Evolutionary conservation across 106 monocot species (phyloP).

Genomic region (Vanilla planifolia): DNA sequence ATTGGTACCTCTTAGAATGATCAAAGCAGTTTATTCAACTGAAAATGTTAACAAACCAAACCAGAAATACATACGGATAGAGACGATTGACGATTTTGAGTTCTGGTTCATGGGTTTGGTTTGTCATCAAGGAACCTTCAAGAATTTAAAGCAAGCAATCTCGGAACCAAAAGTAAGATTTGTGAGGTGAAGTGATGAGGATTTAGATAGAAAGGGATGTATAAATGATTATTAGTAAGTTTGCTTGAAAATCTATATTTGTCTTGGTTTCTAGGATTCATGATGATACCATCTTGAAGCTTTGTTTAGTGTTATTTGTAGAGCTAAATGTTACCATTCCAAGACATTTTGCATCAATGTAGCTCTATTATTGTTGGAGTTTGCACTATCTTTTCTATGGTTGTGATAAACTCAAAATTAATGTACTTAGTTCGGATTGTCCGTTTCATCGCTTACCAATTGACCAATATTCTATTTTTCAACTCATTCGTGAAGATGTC

Average conservation of each 20-base stretch:
- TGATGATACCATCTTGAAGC: not conserved
- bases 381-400: not conserved
- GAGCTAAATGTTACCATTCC: not conserved
- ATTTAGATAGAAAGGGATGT: not conserved
- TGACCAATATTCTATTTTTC: too few species aligned
- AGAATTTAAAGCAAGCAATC: slow-evolving; percentile 27
- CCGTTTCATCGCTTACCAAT: too few species aligned
- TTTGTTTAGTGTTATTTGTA: slow-evolving; percentile 1
- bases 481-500: too few species aligned
- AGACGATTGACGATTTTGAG: slow-evolving; percentile 47
- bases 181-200: not conserved
- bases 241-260: not conserved
- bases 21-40: slow-evolving; percentile 25
- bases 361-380: not conserved
- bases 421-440: too few species aligned
- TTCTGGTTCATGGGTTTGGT: slow-evolving; percentile 73
- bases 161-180: slow-evolving; percentile 6
- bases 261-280: not conserved
- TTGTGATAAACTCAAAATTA: too few species aligned
- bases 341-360: not conserved
- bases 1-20: slow-evolving; percentile 32
- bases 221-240: too few species aligned
- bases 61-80: slow-evolving; percentile 49
- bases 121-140: slow-evolving; percentile 38
- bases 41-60: slow-evolving; percentile 36